Base-by-base conservation (phyloP, 2,329 filamentous ascomycete genomes). In the Aureobasidium sp. region DNA sequence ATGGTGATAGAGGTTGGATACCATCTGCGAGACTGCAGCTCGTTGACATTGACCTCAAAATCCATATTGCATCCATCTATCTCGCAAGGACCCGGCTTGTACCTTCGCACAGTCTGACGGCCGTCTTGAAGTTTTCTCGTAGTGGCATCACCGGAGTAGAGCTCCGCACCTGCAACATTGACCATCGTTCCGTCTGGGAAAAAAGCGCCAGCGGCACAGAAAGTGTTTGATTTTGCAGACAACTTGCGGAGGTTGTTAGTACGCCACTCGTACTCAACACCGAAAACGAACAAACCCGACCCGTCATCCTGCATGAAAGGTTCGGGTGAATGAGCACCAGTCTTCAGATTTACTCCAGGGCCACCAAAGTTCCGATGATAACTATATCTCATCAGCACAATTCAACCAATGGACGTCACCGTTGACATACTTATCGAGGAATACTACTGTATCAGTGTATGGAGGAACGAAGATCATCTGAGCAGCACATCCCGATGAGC, bases 1-100 rank as follows among this genome's bases (percentile, higher is more conserved):
- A 86, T 75, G 15, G 79, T 83, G 70, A 86, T 83, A 29, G 78
- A 81, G 29, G 81, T 80, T 7, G 83, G 78, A 70, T 86, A 86
- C 84, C 83, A 86, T 64, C 84, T 77, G 54, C 78, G 76, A 59
- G 77, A 81, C 29, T 67, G 65, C 16, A 69, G 65, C 44, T 64
- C 59, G 32, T 69, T 44, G 27, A 64, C 59, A 29, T 66, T 63
- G 36, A 48, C 57, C 16, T 47, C 39, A 25, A 61, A 64, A 36
- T 65, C 64, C 47, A 58, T 64, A 1, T 32, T 53, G 21, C 63
- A 65, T 1, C 36, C 62, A n/a, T 42, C 44, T 7, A 36, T 50
- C 30, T 27, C 5, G 29, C 63, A 65, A 29, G 64, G 64, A 1
- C 64, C 63, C 1, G 64, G 60, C 2, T 60, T 37, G 21, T 61